Evolutionary conservation across 1,284 basidiomycete species (phyloP).

Genomic region (Leccinum solheimii): DNA sequence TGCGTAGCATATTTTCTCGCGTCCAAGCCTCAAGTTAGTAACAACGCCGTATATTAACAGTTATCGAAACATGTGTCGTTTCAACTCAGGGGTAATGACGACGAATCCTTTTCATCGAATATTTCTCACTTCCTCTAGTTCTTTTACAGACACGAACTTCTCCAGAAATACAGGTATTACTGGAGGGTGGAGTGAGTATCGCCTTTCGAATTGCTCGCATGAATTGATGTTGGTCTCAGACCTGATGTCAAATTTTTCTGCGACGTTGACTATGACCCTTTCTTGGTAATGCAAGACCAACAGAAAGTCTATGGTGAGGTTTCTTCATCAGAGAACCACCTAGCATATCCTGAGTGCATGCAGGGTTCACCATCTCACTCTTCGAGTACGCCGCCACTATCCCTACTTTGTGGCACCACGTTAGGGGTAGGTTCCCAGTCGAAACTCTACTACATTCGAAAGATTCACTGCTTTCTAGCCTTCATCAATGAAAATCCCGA

Average conservation of each 20-base stretch:
- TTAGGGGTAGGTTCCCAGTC: conserved; percentile 51
- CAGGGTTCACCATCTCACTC: conserved; percentile 83
- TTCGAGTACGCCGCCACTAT: conserved; percentile 88
- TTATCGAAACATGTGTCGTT: conserved; percentile 92
- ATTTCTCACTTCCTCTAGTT: conserved; percentile 50
- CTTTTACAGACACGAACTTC: conserved; percentile 82
- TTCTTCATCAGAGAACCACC: background rate
- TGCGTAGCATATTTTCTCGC: conserved; percentile 37
- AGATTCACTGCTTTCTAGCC: conserved; percentile 42
- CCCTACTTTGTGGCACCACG: conserved; percentile 80
- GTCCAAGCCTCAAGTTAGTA: conserved; percentile 2
- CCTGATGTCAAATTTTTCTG: conserved; percentile 86
- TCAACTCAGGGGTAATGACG: conserved; percentile 81
- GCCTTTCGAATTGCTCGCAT: background rate
- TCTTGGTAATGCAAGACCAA: conserved; percentile 86
- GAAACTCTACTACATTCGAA: background rate
- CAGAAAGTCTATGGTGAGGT: conserved; percentile 77
- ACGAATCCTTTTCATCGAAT: background rate
- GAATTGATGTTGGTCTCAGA: conserved; percentile 36
- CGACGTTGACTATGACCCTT: conserved; percentile 86
- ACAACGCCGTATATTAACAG: conserved; percentile 34
- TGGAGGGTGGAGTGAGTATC: conserved; percentile 74
- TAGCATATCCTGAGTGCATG: background rate
- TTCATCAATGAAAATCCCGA: conserved; percentile 77
- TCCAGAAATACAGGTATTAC: conserved; percentile 87